Evolutionary conservation across 1,284 basidiomycete genomes (phyloP), one percentile per base, ranked within the genome.

Genomic region (Vanrija pseudolonga): DNA sequence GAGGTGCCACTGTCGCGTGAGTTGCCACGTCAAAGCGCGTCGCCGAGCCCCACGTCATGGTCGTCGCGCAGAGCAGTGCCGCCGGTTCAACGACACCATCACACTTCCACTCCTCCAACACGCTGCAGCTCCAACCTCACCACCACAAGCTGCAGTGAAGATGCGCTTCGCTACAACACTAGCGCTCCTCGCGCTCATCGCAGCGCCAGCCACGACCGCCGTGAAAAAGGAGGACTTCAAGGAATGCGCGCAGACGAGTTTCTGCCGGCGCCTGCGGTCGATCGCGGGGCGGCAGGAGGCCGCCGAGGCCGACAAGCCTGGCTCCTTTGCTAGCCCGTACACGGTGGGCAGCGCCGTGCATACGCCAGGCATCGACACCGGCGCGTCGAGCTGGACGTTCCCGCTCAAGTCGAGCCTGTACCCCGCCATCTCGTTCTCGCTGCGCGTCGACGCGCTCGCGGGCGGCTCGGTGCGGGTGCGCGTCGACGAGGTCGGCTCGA

Each of bases 191-290:
- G 26, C 50, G 26, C 53, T 60, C 24, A 22, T 56, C 26, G 23
- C 53, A 24, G 53, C 53, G 20, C 15, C 56, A 15, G 45, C 41
- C 12, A 66, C 64, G 1, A 23, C 57, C 3, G 76, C 71, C 6
- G 78, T 80, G 54, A 81, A 81, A 65, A 71, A 80, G 39, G 82
- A 86, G 56, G 90, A 96, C 75, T 96, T 93, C 81, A 96, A 95
- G 77, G 90, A 85, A 58, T 96, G 93, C 71, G 81, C 82, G 18
- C 89, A 96, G 74, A 84, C 89, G 0, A 89, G 88, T 15, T 96
- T 97, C 78, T 96, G 93, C 78, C 84, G 89, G 45, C 82, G 92
- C 59, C 89, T 90, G 49, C 85, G 92, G 45, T 86, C 86, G 0
- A 83, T 96, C 47, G 84, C 89, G 52, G 78, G 81, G 11, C 83